Evolutionary conservation across 2,329 filamentous ascomycete genomes (phyloP), one percentile per base, ranked within the genome.

Genomic region (Pseudocercospora eumusae): DNA sequence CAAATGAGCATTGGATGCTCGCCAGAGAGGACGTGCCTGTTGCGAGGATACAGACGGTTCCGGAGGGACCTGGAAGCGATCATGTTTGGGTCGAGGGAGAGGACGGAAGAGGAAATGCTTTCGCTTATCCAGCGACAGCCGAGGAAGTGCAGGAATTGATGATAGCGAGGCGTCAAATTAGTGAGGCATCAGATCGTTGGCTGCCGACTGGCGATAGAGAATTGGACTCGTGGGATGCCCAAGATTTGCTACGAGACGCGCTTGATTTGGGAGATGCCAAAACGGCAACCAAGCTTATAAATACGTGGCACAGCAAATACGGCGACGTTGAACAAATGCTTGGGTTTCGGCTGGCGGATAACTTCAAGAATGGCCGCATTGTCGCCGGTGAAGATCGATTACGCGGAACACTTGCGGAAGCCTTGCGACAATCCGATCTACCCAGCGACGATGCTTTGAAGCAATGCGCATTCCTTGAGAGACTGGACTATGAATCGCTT

Each of bases 171-270:
- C 20, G 44, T 15, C 20, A 23, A 20, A 18, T 49, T 20, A 49
- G 44, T 2, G 23, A 49, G 7, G 18, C 28, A 10, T 23, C 18
- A 18, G 52, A 54, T 18, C 52, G 52, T 18, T 54, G 52, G 52
- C 28, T 54, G 4, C 33, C 31, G 15, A 54, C 56, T 27, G 49
- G 45, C 8, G 56, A 66, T n/a, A 20, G 47, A 52, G 62, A 62
- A n/a, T n/a, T 49, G n/a, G 62, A 60, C 25, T 52, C 44, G 20
- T 56, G 44, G 28, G 60, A 66, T 36, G 62, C 62, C 8, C 54
- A 62, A 13, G 57, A 60, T 27, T 58, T 53, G 27, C 49, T 66
- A 13, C 61, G 52, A 42, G 61, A 61, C n/a, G 64, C 62, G 8
- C 49, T 64, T 25, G 27, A 59, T 25, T 44, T 45, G 9, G 55